Evolutionary conservation across 176 grass and related monocot species (phyloP).

Genomic region (Raddia distichophylla): DNA sequence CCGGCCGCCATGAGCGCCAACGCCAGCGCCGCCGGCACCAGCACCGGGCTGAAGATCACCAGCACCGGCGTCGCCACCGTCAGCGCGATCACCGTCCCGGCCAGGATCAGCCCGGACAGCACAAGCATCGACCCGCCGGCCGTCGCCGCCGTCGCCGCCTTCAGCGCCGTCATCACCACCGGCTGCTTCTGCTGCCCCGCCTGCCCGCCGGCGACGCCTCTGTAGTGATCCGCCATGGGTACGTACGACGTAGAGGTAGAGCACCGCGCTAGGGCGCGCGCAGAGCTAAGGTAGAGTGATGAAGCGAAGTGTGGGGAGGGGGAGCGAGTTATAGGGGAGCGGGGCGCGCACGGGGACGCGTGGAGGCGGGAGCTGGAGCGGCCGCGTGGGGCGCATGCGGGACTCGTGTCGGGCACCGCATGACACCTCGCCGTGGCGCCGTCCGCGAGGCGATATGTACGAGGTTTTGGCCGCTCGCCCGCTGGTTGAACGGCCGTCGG

Average conservation of each 20-base stretch:
- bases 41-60: conserved; percentile 94
- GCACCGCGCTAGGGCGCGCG: background rate
- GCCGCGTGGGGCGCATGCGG: conserved; percentile 47
- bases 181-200: conserved; percentile 51
- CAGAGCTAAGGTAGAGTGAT: background rate
- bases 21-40: conserved; percentile 68
- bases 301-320: background rate
- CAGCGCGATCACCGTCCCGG: conserved; percentile 73
- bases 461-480: conserved; percentile 43
- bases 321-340: conserved; percentile 41
- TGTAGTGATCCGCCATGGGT: conserved; percentile 60
- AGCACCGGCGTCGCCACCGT: conserved; percentile 80
- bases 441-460: conserved; percentile 53
- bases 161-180: conserved; percentile 55
- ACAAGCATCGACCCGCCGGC: conserved; percentile 71
- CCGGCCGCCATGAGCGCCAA: conserved; percentile 63
- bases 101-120: conserved; percentile 74
- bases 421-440: conserved; percentile 59
- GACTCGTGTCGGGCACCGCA: conserved; percentile 38
- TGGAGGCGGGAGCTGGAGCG: conserved; percentile 30
- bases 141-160: conserved; percentile 64
- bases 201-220: conserved; percentile 9
- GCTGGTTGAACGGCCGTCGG: background rate
- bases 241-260: too few relatives aligned
- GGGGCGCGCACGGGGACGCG: conserved; percentile 9